A percentile compares a stretch with the other conserved stretches of the same genome.
Conservation (phyloP, 2,329 filamentous ascomycete species). For the Exophiala aquamarina region DNA sequence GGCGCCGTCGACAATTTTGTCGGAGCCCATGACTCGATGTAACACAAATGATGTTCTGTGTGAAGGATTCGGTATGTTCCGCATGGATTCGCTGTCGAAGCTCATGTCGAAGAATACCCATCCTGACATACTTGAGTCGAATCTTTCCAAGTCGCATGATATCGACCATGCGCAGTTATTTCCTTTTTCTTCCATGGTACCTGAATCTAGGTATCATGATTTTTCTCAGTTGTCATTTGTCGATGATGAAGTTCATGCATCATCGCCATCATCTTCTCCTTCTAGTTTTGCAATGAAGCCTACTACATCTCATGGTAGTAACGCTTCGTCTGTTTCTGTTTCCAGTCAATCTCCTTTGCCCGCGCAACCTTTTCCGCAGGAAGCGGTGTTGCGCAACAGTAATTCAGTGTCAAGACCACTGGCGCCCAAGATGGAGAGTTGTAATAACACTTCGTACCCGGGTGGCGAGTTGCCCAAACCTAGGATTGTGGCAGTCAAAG, state of each 20-base stretch:
- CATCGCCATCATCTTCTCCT: constrained; percentile 39
- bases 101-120: constrained; percentile 30
- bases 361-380: constrained; percentile 48
- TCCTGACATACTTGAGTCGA: constrained; percentile 31
- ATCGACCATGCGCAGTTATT: constrained; percentile 33
- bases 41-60: constrained; percentile 46
- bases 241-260: constrained; percentile 34
- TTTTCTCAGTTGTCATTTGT: constrained; percentile 28
- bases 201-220: constrained; percentile 37
- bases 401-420: constrained; percentile 41
- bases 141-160: constrained; percentile 31
- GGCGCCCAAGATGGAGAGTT: constrained; percentile 46
- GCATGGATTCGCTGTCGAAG: constrained; percentile 42
- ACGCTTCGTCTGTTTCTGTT: constrained; percentile 40
- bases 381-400: constrained; percentile 44
- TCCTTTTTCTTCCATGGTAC: constrained; percentile 36
- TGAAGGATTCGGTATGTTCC: constrained; percentile 44
- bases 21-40: constrained; percentile 45
- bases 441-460: constrained; percentile 33
- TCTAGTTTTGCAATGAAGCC: constrained; percentile 51
- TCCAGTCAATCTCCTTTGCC: constrained; percentile 36
- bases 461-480: constrained; percentile 36
- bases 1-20: constrained; percentile 31
- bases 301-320: constrained; percentile 49
- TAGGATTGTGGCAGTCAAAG: constrained; percentile 53